Percentiles rank a stretch among this genome's conserved stretches.
Evolutionary conservation across 2,329 filamentous ascomycete species (phyloP).

Genomic region (Plectosphaerella cucumerina): DNA sequence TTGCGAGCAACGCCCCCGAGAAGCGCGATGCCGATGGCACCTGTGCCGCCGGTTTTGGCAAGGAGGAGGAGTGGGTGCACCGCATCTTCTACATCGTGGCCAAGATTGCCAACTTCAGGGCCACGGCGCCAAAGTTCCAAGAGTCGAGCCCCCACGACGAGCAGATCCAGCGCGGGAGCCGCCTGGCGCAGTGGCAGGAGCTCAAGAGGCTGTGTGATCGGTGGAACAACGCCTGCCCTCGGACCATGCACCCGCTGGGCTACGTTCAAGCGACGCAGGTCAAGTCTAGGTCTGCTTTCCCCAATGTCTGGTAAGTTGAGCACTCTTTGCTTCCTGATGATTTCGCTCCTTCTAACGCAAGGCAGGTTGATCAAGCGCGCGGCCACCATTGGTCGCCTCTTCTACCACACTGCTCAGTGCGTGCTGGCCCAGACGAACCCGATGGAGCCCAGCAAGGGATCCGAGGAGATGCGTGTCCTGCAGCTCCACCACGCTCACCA

Average conservation of each 20-base stretch:
- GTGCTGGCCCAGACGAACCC: conserved; percentile 79
- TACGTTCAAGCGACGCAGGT: conserved; percentile 68
- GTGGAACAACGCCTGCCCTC: conserved; percentile 75
- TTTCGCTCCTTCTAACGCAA: not conserved
- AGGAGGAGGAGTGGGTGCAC: conserved; percentile 83
- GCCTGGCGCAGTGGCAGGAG: conserved; percentile 71
- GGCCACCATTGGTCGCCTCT: conserved; percentile 75
- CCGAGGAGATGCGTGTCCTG: conserved; percentile 64
- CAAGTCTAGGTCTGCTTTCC: conserved; percentile 69
- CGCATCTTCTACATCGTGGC: conserved; percentile 85
- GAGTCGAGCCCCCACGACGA: conserved; percentile 58
- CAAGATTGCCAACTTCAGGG: conserved; percentile 81
- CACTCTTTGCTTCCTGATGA: not conserved
- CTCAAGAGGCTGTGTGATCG: conserved; percentile 78
- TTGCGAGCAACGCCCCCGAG: conserved; percentile 28
- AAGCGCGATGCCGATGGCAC: conserved; percentile 12
- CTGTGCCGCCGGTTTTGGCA: conserved; percentile 37
- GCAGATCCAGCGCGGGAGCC: conserved; percentile 58
- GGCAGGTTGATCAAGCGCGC: conserved; percentile 74
- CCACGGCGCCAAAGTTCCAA: conserved; percentile 59
- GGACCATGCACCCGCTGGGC: conserved; percentile 83
- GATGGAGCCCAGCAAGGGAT: conserved; percentile 51
- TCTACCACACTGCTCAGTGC: conserved; percentile 85
- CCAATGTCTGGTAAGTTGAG: conserved; percentile 70
- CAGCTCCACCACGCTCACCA: conserved; percentile 74